Evolutionary conservation across 2,329 filamentous ascomycete genomes (phyloP).

Genomic region (Colletotrichum zoysiae): DNA sequence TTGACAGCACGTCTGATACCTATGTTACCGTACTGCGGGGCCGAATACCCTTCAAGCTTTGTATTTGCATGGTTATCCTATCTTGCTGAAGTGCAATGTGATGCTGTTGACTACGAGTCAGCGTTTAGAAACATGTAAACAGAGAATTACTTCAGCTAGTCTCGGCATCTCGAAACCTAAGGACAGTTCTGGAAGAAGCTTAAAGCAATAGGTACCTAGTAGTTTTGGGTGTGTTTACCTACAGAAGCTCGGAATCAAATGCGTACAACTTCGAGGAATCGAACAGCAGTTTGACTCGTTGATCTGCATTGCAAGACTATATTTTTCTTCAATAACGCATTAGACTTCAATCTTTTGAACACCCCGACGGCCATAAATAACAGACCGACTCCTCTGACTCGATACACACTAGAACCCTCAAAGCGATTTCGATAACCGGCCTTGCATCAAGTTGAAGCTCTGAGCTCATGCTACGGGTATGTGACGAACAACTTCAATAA

Average conservation of each 20-base stretch:
- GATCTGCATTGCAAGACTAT: neutral
- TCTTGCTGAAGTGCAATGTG: neutral
- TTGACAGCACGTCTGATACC: neutral
- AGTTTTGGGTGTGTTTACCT: neutral
- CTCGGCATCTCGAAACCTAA: neutral
- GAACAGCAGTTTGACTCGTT: constrained; percentile 21
- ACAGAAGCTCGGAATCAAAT: neutral
- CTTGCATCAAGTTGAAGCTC: neutral
- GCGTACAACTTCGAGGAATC: constrained; percentile 2
- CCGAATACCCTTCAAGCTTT: neutral
- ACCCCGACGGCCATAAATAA: neutral
- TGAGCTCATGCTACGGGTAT: neutral
- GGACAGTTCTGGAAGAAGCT: constrained; percentile 2
- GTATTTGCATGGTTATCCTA: neutral
- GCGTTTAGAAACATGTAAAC: neutral
- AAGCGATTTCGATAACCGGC: neutral
- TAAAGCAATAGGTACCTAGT: neutral
- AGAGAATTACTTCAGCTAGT: constrained; percentile 23
- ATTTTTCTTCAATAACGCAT: constrained; percentile 5
- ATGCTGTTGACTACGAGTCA: neutral
- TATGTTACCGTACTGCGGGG: neutral
- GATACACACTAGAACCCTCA: neutral
- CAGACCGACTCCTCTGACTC: neutral
- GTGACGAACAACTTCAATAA: constrained; percentile 2
- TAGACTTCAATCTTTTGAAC: neutral